Evolutionary conservation across 495 filamentous ascomycete genomes (phyloP).

Genomic region (Penicillium manginii): DNA sequence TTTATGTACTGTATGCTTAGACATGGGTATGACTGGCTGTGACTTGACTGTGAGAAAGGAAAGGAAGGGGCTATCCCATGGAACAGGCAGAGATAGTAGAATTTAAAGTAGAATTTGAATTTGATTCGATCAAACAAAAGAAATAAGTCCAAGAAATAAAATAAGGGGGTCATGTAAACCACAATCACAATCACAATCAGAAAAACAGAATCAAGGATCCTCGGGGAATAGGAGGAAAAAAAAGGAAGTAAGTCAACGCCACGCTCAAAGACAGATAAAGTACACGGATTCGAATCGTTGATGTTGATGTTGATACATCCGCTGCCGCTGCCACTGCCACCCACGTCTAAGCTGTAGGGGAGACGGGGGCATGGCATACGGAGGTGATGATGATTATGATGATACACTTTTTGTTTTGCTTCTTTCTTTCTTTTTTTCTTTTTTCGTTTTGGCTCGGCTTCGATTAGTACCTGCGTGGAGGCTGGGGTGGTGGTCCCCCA

Average conservation of each 20-base stretch:
- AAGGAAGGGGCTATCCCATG: too few species aligned
- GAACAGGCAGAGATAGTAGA: too few species aligned
- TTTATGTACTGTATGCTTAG: too few species aligned
- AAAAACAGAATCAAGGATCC: not conserved
- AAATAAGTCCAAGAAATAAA: constrained; percentile 12
- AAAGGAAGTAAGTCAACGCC: not conserved
- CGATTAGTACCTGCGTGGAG: constrained; percentile 24
- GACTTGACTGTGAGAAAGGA: too few species aligned
- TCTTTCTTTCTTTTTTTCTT: too few species aligned
- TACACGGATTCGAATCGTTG: not conserved
- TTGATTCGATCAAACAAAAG: not conserved
- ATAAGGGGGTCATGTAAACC: not conserved
- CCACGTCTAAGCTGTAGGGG: too few species aligned
- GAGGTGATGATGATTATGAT: too few species aligned
- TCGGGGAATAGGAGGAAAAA: not conserved
- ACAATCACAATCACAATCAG: not conserved
- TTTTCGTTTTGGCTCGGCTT: too few species aligned
- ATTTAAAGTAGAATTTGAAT: not conserved
- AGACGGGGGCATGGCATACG: too few species aligned
- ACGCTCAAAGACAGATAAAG: constrained; percentile 4
- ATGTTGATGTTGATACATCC: not conserved
- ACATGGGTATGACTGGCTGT: too few species aligned
- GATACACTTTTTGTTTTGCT: too few species aligned
- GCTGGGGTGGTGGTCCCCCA: constrained; percentile 11
- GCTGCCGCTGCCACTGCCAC: too few species aligned